Conservation (phyloP, 2,329 filamentous ascomycete genomes). For the Diaporthe ilicicola region DNA sequence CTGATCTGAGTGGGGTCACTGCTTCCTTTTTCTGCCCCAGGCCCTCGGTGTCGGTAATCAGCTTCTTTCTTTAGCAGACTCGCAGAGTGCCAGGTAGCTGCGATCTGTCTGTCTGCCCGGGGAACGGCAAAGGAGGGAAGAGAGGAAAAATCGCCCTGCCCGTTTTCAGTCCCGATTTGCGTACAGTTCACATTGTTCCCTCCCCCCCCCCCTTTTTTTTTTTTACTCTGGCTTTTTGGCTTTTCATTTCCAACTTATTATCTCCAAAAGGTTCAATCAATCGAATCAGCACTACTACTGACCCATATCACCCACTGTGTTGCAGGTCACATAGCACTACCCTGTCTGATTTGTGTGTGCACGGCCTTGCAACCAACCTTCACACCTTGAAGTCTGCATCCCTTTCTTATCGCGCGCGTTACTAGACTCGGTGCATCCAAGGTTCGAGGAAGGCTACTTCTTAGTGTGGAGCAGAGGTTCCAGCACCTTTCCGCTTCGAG, state of each 20-base stretch:
- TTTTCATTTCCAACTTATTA: neutral
- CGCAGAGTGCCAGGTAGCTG: neutral
- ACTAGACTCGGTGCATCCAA: neutral
- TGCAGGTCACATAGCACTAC: no score
- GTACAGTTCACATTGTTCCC: neutral
- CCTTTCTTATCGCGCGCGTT: neutral
- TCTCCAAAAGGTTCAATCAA: neutral
- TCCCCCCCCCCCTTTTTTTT: no score
- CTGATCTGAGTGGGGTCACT: neutral
- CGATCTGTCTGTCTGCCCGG: neutral
- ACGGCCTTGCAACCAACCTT: no score
- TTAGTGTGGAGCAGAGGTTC: slow-evolving; percentile 13
- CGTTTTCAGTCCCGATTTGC: neutral
- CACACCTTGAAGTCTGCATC: neutral
- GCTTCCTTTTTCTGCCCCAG: slow-evolving; percentile 4
- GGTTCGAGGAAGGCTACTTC: neutral
- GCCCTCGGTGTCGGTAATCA: slow-evolving; percentile 7
- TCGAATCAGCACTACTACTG: neutral
- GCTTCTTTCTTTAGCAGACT: neutral
- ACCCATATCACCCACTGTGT: no score
- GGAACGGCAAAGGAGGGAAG: neutral
- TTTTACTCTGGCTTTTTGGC: neutral
- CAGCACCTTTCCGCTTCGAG: neutral
- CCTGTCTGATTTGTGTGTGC: no score
- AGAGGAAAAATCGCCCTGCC: neutral